These are phyloP conservation scores for Mycena chlorophos DNA, from an alignment of 768 basidiomycete genomes.

Conservation along the genomic window DNA sequence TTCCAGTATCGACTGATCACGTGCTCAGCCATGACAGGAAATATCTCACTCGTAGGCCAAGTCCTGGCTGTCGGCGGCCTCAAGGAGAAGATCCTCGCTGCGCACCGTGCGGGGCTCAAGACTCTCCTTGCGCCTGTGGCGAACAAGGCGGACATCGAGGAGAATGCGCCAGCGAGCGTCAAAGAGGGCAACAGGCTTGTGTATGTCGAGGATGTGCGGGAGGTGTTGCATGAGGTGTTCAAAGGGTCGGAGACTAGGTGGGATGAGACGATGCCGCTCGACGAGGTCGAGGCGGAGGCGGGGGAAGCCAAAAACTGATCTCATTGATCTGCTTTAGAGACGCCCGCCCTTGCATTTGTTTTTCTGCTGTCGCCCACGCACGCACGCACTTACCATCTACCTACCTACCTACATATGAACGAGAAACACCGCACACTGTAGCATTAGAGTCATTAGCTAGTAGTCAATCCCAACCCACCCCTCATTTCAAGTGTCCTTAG, in stretches of 20 bases:
- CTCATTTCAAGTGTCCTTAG: too few species aligned
- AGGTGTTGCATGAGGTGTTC: constrained; percentile 90
- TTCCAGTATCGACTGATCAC: neutral
- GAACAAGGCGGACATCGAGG: constrained; percentile 92
- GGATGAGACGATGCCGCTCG: constrained; percentile 55
- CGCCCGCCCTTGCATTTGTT: too few species aligned
- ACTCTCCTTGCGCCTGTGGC: constrained; percentile 85
- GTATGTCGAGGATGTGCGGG: constrained; percentile 90
- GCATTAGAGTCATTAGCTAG: too few species aligned
- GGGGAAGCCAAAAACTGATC: neutral
- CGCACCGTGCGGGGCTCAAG: constrained; percentile 95
- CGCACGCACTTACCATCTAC: too few species aligned
- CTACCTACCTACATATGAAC: too few species aligned
- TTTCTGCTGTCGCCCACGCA: too few species aligned
- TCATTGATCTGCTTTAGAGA: too few species aligned
- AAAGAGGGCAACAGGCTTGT: constrained; percentile 94
- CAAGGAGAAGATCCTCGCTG: constrained; percentile 95
- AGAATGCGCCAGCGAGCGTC: constrained; percentile 94
- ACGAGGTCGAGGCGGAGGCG: constrained; percentile 1
- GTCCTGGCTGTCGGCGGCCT: constrained; percentile 95
- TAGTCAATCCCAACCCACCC: too few species aligned
- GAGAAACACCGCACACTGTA: too few species aligned
- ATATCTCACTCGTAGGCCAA: constrained; percentile 94
- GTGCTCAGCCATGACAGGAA: constrained; percentile 89
- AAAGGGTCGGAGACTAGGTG: constrained; percentile 59